Percentiles rank a stretch among this genome's conserved stretches.
These are phyloP conservation scores for Tolypocladium endophyticum DNA, from an alignment of 2,329 filamentous ascomycete species.

Conservation along the genomic window DNA sequence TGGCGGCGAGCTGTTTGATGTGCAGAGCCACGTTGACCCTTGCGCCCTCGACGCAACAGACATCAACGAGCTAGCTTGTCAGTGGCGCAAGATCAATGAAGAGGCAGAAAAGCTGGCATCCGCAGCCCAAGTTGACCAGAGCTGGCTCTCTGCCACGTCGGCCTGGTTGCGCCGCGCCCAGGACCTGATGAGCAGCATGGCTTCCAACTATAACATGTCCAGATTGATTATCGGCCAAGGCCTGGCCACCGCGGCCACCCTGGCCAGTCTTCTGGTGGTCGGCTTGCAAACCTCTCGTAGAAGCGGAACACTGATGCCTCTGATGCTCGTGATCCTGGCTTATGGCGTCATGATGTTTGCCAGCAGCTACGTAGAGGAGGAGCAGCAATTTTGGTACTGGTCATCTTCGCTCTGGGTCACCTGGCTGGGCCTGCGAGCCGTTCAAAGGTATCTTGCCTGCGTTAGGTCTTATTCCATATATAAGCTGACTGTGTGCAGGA, in stretches of 20 bases:
- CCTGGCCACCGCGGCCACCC: conserved; percentile 21
- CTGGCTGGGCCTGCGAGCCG: conserved; percentile 38
- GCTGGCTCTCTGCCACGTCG: conserved; percentile 32
- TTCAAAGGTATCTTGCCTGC: conserved; percentile 23
- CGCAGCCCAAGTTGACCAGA: conserved; percentile 18
- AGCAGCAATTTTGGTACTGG: conserved; percentile 99
- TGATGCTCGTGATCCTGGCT: conserved; percentile 41
- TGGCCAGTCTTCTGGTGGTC: conserved; percentile 7
- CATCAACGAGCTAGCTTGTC: conserved; percentile 54
- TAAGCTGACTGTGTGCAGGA: conserved; percentile 10
- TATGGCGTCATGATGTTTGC: conserved; percentile 95
- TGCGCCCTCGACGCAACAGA: conserved; percentile 23
- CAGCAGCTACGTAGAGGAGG: conserved; percentile 94
- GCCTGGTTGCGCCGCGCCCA: conserved; percentile 65
- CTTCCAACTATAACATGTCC: conserved; percentile 78
- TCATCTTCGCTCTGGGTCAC: conserved; percentile 59
- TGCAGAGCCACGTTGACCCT: conserved; percentile 20
- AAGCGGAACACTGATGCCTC: conserved; percentile 21
- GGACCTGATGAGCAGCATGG: conserved; percentile 72
- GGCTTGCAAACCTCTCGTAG: conserved; percentile 5
- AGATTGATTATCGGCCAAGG: conserved; percentile 42
- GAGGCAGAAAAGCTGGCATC: conserved; percentile 12
- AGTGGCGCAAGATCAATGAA: conserved; percentile 41
- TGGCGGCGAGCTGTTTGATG: conserved; percentile 32
- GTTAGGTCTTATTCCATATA: neutral